phyloP scores from a whole-genome alignment of 495 filamentous ascomycete genomes.

The Gamarada debralockiae region DNA sequence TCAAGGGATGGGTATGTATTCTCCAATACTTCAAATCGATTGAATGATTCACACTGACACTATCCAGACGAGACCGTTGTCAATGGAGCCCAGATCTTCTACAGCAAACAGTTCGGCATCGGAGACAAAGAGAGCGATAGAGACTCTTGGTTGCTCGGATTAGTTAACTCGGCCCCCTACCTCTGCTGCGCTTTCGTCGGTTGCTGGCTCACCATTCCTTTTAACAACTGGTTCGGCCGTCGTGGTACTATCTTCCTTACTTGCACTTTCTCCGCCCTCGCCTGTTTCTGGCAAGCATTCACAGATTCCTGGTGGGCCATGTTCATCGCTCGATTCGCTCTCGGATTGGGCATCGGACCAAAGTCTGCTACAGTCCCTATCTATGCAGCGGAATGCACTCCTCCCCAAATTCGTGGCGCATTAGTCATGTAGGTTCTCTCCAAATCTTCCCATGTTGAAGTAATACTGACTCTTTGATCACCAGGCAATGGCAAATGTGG shows the following conservation, averaged over 20 bases:
- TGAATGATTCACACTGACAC: no score
- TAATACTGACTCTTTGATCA: conserved; percentile 29
- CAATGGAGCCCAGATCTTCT: conserved; percentile 20
- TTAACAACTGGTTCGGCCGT: conserved; percentile 64
- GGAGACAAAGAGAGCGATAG: conserved; percentile 15
- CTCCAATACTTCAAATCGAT: conserved; percentile 36
- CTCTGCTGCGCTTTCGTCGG: conserved; percentile 36
- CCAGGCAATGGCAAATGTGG: conserved; percentile 34
- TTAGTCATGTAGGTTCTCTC: conserved; percentile 52
- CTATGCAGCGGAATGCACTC: conserved; percentile 74
- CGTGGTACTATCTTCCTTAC: conserved; percentile 64
- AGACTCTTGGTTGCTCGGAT: conserved; percentile 56
- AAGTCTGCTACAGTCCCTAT: conserved; percentile 77
- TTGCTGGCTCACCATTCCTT: conserved; percentile 68
- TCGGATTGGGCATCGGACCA: conserved; percentile 76
- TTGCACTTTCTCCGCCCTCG: no score
- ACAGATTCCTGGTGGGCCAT: conserved; percentile 68
- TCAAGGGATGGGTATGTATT: no score
- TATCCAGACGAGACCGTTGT: conserved; percentile 17
- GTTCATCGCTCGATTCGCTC: conserved; percentile 65
- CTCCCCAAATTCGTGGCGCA: conserved; percentile 72
- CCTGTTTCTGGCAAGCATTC: no score
- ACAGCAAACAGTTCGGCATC: conserved; percentile 23
- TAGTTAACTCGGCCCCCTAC: conserved; percentile 56
- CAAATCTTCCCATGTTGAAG: background rate